Base-by-base conservation (phyloP, 306 rosid genomes). In the Fragaria ananassa region DNA sequence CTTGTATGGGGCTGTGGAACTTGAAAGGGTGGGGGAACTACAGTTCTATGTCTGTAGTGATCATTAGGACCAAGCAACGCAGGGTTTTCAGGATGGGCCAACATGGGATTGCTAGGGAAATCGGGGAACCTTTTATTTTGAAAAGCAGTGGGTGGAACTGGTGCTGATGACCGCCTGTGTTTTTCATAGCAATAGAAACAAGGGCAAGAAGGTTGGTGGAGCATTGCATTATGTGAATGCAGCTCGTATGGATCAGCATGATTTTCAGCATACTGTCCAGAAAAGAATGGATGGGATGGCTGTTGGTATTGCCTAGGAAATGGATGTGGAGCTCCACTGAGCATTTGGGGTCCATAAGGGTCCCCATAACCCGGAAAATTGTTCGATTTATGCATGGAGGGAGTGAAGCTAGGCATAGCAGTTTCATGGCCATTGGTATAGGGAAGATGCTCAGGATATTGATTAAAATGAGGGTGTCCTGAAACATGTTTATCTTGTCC, bases 171-270 rank as follows among this genome's bases (percentile, higher is more conserved):
- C 74, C 85, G 83, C 67, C 77, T 80, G 68, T 70, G 85, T 76
- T 81, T 88, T 64, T 90, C 89, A 57, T 86, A 84, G 87, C 99
- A 96, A 78, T 67, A 87, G 61, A 81, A 81, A 83, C 99, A 96
- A 58, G 93, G 61, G 77, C 99, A 96, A 70, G 97, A 87, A 83
- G 97, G 89, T 6, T 68, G 90, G 79, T 96, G 99, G 62, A 80
- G 86, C 29, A 77, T 72, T 29, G 88, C 81, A 77, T 82, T 88
- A 71, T 78, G 83, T 54, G 87, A 80, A 83, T 83, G 91, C 10
- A 84, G 89, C 56, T 76, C 85, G 72, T 80, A 91, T 23, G 90
- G 81, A 76, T 89, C 88, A 31, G 83, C 76, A 85, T 63, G 76
- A 14, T 81, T 12, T 67, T 85, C 93, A 31, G 66, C 74, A 77